Conservation (phyloP, 1,139 yeast species). For the Suhomyces chickasaworum region DNA sequence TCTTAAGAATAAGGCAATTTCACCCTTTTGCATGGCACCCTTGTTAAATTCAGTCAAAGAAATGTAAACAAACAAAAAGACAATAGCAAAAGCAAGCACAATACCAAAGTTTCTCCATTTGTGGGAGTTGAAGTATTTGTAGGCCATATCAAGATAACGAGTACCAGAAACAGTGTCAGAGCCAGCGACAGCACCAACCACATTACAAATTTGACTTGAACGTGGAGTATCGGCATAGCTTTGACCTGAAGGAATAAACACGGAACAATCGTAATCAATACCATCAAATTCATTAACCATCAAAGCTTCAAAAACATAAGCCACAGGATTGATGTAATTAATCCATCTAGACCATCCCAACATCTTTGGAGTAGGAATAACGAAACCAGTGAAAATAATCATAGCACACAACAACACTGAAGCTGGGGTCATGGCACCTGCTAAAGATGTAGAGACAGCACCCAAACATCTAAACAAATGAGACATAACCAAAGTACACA, state of each 20-base stretch:
- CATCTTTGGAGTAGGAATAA: conserved; percentile 67
- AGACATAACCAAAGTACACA: conserved; percentile 65
- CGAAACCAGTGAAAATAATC: conserved; percentile 76
- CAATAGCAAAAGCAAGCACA: conserved; percentile 52
- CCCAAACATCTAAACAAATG: conserved; percentile 74
- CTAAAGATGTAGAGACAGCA: conserved; percentile 57
- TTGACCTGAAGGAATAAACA: conserved; percentile 55
- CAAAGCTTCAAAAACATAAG: conserved; percentile 67
- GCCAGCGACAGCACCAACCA: conserved; percentile 69
- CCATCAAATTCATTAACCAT: conserved; percentile 61
- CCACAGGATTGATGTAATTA: conserved; percentile 70
- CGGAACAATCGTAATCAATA: conserved; percentile 43
- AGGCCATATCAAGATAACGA: conserved; percentile 49
- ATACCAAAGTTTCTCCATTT: conserved; percentile 89
- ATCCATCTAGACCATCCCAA: conserved; percentile 83
- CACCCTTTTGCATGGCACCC: conserved; percentile 83
- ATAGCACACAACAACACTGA: conserved; percentile 60
- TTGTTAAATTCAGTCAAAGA: conserved; percentile 63
- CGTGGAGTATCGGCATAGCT: conserved; percentile 40
- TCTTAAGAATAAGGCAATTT: conserved; percentile 65
- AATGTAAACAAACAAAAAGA: conserved; percentile 60
- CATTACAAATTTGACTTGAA: conserved; percentile 56
- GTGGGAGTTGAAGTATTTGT: conserved; percentile 54
- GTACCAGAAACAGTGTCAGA: conserved; percentile 56
- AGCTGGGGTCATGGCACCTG: conserved; percentile 76